These are phyloP conservation scores for Mycena rosella DNA, from an alignment of 768 basidiomycete species.

Conservation along the genomic window DNA sequence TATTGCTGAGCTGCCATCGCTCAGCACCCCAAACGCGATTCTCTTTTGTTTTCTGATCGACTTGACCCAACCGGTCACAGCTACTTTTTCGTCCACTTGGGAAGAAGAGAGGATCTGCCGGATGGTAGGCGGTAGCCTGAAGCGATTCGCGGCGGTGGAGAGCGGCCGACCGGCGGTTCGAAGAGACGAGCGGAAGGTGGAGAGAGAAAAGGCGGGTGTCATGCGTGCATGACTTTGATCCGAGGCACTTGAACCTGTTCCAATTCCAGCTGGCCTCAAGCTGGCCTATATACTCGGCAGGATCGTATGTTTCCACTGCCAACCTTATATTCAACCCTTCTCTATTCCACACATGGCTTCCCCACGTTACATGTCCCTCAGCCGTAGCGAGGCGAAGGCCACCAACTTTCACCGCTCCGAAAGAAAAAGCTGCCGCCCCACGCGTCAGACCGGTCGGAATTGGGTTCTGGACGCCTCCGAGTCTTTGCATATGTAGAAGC, in stretches of 20 bases:
- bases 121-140: constrained; percentile 39
- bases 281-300: too few relatives aligned
- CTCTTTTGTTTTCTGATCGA: constrained; percentile 90
- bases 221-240: background rate
- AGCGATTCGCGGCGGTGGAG: constrained; percentile 30
- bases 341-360: too few relatives aligned
- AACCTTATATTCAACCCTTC: background rate
- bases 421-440: background rate
- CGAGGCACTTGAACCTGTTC: too few relatives aligned
- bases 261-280: too few relatives aligned
- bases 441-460: background rate
- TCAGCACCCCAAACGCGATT: constrained; percentile 85
- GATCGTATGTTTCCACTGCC: too few relatives aligned
- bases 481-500: constrained; percentile 2
- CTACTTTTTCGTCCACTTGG: constrained; percentile 39
- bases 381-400: background rate
- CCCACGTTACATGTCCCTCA: constrained; percentile 1
- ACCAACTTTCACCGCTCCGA: background rate
- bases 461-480: constrained; percentile 7
- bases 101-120: constrained; percentile 35
- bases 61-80: constrained; percentile 87
- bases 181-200: background rate
- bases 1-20: constrained; percentile 81
- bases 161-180: constrained; percentile 14
- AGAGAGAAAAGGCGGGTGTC: background rate